phyloP scores from a whole-genome alignment of 805 yeast species.

The Yarrowia sp. region DNA sequence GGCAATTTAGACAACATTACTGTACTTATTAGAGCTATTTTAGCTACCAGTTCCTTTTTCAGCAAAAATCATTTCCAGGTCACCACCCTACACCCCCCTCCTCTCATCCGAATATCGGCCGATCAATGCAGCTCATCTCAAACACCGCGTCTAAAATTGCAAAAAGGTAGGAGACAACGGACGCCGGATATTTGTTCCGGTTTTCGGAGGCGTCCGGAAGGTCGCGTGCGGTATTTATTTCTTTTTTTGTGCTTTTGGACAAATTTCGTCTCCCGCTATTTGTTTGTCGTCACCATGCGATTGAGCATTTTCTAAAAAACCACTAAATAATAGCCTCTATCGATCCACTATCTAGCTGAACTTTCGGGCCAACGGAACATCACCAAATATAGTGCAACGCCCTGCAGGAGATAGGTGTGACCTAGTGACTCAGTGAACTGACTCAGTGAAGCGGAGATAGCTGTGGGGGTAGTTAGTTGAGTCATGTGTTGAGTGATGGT shows the following conservation, averaged over 20 bases:
- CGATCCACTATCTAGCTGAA: too few species aligned
- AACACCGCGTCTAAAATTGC: slow-evolving; percentile 10
- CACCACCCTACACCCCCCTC: not conserved
- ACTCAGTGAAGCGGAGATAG: slow-evolving; percentile 5
- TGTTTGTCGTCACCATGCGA: too few species aligned
- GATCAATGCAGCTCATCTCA: not conserved
- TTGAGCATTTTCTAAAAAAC: too few species aligned
- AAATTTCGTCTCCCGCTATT: too few species aligned
- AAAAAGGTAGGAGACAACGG: not conserved
- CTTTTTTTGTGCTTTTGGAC: too few species aligned
- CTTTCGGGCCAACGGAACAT: slow-evolving; percentile 1
- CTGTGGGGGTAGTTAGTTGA: slow-evolving; percentile 5
- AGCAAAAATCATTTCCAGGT: too few species aligned
- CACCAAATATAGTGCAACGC: not conserved
- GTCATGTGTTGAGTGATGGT: too few species aligned
- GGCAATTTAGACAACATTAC: not conserved
- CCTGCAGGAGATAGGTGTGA: not conserved
- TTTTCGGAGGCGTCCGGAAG: not conserved
- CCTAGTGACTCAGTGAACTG: not conserved
- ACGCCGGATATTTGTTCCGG: slow-evolving; percentile 4
- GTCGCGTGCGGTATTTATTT: not conserved
- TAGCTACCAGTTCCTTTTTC: not conserved
- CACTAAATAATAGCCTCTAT: too few species aligned
- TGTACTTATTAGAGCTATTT: not conserved
- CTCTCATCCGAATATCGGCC: not conserved